Evolutionary conservation across 495 filamentous ascomycete species (phyloP).

Genomic region (Xanthoparmelia taractica): DNA sequence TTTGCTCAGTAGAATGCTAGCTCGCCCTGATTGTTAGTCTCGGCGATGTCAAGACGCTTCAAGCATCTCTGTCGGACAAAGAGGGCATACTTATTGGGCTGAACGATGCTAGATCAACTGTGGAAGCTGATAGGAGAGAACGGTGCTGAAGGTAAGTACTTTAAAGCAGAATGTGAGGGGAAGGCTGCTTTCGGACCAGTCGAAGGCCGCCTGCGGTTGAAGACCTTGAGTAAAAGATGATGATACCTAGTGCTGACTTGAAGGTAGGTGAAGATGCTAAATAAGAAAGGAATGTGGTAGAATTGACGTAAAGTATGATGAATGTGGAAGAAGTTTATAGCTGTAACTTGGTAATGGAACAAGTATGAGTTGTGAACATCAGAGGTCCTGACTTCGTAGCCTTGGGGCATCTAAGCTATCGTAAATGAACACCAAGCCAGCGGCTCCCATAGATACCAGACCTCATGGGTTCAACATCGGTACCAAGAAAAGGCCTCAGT

Average conservation of each 20-base stretch:
- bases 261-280: not conserved
- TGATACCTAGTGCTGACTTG: not conserved
- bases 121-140: not conserved
- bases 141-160: too few relatives aligned
- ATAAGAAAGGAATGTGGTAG: not conserved
- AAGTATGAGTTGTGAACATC: not conserved
- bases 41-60: not conserved
- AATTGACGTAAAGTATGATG: not conserved
- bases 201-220: not conserved
- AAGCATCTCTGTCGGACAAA: not conserved
- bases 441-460: not conserved
- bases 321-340: not conserved
- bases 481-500: not conserved
- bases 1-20: constrained; percentile 6
- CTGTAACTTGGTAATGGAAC: not conserved
- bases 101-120: not conserved
- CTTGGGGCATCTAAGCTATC: not conserved
- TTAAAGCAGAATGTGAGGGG: too few relatives aligned
- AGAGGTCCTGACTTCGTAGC: not conserved
- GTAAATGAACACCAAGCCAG: not conserved
- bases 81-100: not conserved
- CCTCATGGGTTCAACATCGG: not conserved
- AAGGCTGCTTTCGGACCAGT: not conserved
- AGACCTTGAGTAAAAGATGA: not conserved
- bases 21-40: not conserved